A percentile compares a stretch with the other conserved stretches of the same genome.
Evolutionary conservation across 2,329 filamentous ascomycete species (phyloP).

Genomic region (Fusarium chaquense): DNA sequence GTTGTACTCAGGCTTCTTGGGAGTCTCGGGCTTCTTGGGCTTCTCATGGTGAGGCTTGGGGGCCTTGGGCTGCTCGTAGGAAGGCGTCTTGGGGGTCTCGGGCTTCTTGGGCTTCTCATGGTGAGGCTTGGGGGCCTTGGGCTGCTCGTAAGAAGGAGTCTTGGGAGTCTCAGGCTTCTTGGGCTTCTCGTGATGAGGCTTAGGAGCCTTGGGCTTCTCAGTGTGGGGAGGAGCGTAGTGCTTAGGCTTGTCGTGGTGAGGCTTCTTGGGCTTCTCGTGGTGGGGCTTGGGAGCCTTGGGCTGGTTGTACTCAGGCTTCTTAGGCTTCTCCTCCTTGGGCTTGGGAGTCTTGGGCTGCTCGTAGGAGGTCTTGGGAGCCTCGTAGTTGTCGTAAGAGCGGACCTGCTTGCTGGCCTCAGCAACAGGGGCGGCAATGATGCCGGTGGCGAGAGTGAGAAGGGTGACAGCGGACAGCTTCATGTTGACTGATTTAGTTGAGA

Average conservation of each 20-base stretch:
- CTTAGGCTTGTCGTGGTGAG: not conserved
- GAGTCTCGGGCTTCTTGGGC: not conserved
- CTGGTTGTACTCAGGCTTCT: not conserved
- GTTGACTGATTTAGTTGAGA: slow-evolving; percentile 3
- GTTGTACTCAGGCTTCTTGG: not conserved
- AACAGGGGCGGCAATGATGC: slow-evolving; percentile 32
- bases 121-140: not conserved
- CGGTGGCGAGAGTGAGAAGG: slow-evolving; percentile 33
- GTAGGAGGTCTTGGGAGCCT: slow-evolving; percentile 28
- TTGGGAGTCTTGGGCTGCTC: slow-evolving; percentile 12
- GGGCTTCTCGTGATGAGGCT: slow-evolving; percentile 4
- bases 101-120: slow-evolving; percentile 4
- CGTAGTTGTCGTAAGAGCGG: slow-evolving; percentile 5
- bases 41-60: not conserved
- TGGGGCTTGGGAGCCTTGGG: not conserved
- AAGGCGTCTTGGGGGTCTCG: not conserved
- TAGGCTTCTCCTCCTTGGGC: slow-evolving; percentile 4
- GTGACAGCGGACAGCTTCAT: slow-evolving; percentile 39
- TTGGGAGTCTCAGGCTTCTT: not conserved
- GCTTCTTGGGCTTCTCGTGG: not conserved
- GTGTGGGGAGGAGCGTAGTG: not conserved
- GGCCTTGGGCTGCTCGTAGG: not conserved
- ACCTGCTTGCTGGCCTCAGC: slow-evolving; percentile 28
- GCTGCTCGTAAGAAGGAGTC: not conserved
- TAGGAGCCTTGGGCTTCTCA: not conserved